Conservation (phyloP, 371 early-diverging fungal species). For the Mortierella sp. region DNA sequence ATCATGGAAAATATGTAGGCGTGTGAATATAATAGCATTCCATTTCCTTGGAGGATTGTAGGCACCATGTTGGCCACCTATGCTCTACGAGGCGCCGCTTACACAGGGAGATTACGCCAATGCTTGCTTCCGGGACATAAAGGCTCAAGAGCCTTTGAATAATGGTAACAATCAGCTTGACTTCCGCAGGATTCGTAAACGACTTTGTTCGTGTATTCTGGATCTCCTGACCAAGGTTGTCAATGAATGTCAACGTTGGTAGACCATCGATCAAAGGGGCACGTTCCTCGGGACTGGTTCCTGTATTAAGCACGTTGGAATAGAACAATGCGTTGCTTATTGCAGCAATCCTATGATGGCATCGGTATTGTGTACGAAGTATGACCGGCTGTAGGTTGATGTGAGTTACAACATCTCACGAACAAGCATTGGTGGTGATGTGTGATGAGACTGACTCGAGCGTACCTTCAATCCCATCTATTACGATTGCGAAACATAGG, state of each 20-base stretch:
- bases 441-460: too few species aligned
- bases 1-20: not conserved
- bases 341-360: conserved; percentile 83
- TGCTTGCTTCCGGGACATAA: conserved; percentile 56
- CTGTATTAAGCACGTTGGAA: conserved; percentile 66
- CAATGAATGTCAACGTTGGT: conserved; percentile 78
- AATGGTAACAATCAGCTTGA: conserved; percentile 56
- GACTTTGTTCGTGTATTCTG: conserved; percentile 58
- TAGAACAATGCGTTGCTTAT: conserved; percentile 90
- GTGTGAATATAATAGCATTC: too few species aligned
- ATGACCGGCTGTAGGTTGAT: conserved; percentile 61
- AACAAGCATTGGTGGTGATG: too few species aligned
- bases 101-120: conserved; percentile 80
- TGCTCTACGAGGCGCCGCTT: conserved; percentile 42
- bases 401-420: not conserved
- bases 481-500: not conserved
- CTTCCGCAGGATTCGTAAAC: conserved; percentile 68
- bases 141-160: conserved; percentile 56
- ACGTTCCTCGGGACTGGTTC: conserved; percentile 59
- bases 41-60: conserved; percentile 59
- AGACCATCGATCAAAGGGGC: conserved; percentile 65
- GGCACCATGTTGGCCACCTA: too few species aligned
- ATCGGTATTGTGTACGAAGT: conserved; percentile 90
- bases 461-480: conserved; percentile 55
- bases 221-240: conserved; percentile 62